Evolutionary conservation across 331 rosid species (phyloP).

Genomic region (Dryas integrifolia): DNA sequence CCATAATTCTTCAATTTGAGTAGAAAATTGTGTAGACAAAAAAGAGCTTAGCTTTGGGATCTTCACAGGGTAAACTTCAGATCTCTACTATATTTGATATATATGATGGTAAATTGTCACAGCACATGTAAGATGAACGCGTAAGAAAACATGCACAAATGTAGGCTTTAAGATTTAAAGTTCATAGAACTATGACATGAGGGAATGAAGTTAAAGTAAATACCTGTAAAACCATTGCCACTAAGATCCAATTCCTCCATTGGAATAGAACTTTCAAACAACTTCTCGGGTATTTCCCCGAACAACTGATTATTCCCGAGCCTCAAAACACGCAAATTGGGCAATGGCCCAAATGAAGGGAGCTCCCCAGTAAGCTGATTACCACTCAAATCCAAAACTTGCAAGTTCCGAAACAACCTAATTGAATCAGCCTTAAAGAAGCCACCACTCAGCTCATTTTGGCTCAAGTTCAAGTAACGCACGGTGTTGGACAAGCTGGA

Average conservation of each 20-base stretch:
- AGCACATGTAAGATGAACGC: not conserved
- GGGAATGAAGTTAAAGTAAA: slow-evolving; percentile 14
- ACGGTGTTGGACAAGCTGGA: slow-evolving; percentile 71
- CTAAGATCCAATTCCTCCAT: slow-evolving; percentile 85
- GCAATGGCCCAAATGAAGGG: slow-evolving; percentile 60
- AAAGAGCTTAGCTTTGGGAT: not conserved
- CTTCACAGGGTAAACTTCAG: not conserved
- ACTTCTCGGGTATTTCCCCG: slow-evolving; percentile 61
- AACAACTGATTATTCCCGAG: slow-evolving; percentile 53
- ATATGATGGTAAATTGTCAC: not conserved
- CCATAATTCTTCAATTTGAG: not conserved
- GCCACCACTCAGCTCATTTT: slow-evolving; percentile 53
- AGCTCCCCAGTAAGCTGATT: slow-evolving; percentile 67
- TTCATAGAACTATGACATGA: not conserved
- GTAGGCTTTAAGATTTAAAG: not conserved
- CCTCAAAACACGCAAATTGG: slow-evolving; percentile 52
- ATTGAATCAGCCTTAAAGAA: slow-evolving; percentile 58
- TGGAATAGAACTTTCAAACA: slow-evolving; percentile 50
- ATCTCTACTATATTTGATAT: not conserved
- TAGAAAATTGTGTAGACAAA: not conserved
- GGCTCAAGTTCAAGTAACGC: slow-evolving; percentile 53
- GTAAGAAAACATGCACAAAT: not conserved
- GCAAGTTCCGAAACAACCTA: slow-evolving; percentile 56
- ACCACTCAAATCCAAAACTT: slow-evolving; percentile 63
- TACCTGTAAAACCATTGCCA: slow-evolving; percentile 82